Evolutionary conservation across 805 yeast genomes (phyloP), one percentile per base, ranked within the genome.

Genomic region (Myxozyma neglecta): DNA sequence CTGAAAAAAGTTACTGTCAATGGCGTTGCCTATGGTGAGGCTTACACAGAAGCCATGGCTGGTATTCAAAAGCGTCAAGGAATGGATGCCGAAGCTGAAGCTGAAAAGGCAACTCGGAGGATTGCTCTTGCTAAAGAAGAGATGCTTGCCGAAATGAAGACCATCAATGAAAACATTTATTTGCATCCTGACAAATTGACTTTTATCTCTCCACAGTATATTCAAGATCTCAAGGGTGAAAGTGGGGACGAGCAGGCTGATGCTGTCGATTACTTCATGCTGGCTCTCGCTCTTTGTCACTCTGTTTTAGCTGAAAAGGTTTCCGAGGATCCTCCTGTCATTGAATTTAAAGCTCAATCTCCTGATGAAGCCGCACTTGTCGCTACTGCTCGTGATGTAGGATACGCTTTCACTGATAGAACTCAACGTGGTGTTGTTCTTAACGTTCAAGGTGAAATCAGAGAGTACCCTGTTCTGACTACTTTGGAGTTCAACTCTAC

Each of bases 291-390:
- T 0, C 75, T 88, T 24, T 88, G 94, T 68, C 92, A 88, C 70
- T 83, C 90, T 4, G 94, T 86, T 3, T 82, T 87, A 43, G 85
- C 90, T 11, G 90, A 86, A 64, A 73, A 75, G 8, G 82, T 80
- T 18, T 77, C 76, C 0, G 73, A 70, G 11, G 59, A 68, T 36
- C 68, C 70, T n/a, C 71, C 71, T 8, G 70, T 73, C 39, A 72
- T 84, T 46, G 79, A 79, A 35, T 86, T 83, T 75, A 86, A 87
- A 69, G 92, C 93, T 0, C 92, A 88, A 70, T 86, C 91, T 8
- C 96, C 96, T 0, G 96, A 88, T 75, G 96, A 88, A 72, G 84
- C 87, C 46, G 92, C 94, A 0, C 78, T 88, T 57, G 93, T 89
- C n/a, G 78, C 87, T 1, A 86, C 83, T 50, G 93, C 93, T 0